These are phyloP conservation scores for Trichoderma sp. DNA, from an alignment of 2,329 filamentous ascomycete species.

Conservation along the genomic window DNA sequence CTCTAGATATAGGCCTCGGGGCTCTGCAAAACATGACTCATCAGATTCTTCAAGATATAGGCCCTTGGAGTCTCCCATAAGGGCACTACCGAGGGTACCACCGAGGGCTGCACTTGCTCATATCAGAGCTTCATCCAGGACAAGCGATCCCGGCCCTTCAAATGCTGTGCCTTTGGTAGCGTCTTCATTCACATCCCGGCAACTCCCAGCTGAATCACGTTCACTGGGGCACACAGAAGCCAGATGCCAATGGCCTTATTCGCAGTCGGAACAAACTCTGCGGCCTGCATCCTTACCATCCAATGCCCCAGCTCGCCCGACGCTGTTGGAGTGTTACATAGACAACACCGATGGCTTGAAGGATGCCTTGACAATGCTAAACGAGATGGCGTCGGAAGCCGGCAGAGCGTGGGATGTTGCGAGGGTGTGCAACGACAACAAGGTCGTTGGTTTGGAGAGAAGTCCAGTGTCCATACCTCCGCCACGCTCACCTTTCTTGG, in stretches of 20 bases:
- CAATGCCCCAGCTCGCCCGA: not conserved
- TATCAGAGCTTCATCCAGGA: not conserved
- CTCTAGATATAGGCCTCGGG: not conserved
- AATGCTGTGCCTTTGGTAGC: not conserved
- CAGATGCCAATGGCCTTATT: not conserved
- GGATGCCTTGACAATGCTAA: not conserved
- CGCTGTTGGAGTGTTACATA: not conserved
- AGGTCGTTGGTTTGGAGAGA: not conserved
- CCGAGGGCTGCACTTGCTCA: not conserved
- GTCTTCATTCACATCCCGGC: not conserved
- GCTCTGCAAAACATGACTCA: not conserved
- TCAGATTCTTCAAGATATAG: not conserved
- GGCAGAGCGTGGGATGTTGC: constrained; percentile 1
- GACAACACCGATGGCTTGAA: not conserved
- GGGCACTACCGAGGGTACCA: not conserved
- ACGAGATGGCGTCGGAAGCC: not conserved
- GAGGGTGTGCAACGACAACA: not conserved
- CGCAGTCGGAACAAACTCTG: not conserved
- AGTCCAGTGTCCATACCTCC: too few relatives aligned
- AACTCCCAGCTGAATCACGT: not conserved
- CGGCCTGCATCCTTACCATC: not conserved
- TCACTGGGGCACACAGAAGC: not conserved
- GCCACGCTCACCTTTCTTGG: not conserved
- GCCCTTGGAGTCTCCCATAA: not conserved
- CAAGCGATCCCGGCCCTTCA: not conserved